phyloP scores from a whole-genome alignment of 306 rosid genomes.

The Phaseolus lunatus region DNA sequence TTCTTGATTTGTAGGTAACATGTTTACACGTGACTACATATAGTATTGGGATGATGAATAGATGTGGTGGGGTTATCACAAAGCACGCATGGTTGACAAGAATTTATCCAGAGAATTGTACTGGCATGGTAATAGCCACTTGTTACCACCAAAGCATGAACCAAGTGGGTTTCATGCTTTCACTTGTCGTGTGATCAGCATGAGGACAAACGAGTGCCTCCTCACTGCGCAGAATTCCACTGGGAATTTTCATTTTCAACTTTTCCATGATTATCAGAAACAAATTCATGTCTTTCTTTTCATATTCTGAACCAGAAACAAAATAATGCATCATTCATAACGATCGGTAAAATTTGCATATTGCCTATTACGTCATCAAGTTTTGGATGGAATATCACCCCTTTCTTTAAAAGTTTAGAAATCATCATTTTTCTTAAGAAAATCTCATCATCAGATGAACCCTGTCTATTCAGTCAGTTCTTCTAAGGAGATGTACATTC shows the following conservation, averaged over 20 bases:
- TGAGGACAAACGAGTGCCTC: neutral
- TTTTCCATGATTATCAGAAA: slow-evolving; percentile 34
- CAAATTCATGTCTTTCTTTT: neutral
- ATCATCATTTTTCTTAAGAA: slow-evolving; percentile 8
- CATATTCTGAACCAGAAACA: neutral
- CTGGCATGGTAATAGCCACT: slow-evolving; percentile 42
- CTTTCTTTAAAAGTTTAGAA: neutral
- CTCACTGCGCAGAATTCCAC: slow-evolving; percentile 15
- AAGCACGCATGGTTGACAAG: slow-evolving; percentile 38
- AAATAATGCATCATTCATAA: neutral
- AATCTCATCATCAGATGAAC: slow-evolving; percentile 17
- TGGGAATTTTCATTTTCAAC: neutral
- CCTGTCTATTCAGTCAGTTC: neutral
- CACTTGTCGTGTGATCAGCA: slow-evolving; percentile 13
- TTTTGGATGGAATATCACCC: neutral
- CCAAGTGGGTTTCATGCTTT: slow-evolving; percentile 32
- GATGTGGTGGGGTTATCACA: slow-evolving; percentile 30
- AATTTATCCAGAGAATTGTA: slow-evolving; percentile 36
- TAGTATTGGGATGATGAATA: neutral
- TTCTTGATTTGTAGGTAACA: slow-evolving; percentile 7
- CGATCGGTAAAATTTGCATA: neutral
- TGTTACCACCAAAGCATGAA: slow-evolving; percentile 33
- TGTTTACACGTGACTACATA: too few species aligned
- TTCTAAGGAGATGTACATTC: neutral
- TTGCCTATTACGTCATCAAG: neutral